phyloP scores from a whole-genome alignment of 78 protist species.

The Mastigamoeba balamuthi region DNA sequence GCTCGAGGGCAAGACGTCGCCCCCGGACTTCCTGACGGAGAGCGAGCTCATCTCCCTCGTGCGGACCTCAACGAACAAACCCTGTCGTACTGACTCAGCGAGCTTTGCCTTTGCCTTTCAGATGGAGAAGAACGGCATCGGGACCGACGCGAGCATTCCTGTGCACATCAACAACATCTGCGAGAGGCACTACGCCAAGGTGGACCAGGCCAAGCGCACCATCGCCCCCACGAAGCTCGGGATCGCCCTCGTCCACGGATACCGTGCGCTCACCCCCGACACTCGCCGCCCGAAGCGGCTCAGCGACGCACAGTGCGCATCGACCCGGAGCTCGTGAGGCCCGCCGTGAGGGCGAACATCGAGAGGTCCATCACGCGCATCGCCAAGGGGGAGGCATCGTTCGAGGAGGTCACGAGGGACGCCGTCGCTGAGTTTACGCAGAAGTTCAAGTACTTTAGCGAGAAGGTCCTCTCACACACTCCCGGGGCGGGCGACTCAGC shows the following conservation, averaged over 20 bases:
- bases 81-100: neutral
- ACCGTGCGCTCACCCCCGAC: neutral
- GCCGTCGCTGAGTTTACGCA: neutral
- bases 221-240: constrained; percentile 52
- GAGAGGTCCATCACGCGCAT: constrained; percentile 19
- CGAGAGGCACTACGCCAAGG: constrained; percentile 29
- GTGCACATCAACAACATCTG: constrained; percentile 42
- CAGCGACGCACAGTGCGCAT: neutral
- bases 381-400: constrained; percentile 23
- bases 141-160: constrained; percentile 76
- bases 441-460: constrained; percentile 3
- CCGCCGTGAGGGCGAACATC: constrained; percentile 28
- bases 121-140: constrained; percentile 55
- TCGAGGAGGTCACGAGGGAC: neutral
- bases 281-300: neutral
- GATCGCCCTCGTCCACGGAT: constrained; percentile 14
- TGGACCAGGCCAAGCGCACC: neutral
- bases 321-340: constrained; percentile 32
- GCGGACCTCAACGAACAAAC: neutral
- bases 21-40: constrained; percentile 52
- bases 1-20: neutral
- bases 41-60: constrained; percentile 26
- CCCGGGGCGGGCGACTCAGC: neutral
- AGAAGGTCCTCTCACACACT: neutral
- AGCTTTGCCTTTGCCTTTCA: neutral